Base-by-base conservation (phyloP, 169 alveolate genomes). In the Cytauxzoon felis region DNA sequence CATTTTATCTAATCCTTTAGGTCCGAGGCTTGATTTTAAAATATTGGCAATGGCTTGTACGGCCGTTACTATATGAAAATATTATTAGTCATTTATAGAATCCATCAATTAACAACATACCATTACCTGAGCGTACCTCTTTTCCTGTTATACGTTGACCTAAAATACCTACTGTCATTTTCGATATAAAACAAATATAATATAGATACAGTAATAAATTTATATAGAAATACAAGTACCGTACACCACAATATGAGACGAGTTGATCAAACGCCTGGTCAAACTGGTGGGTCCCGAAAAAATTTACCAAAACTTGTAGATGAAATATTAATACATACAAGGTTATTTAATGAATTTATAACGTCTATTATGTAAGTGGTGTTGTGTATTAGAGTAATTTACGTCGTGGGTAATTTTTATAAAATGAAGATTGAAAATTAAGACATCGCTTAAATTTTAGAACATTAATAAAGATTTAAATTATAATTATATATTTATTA, bases 1-100 rank as follows among this genome's bases (percentile, higher is more conserved):
- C 99, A 98, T 98, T 87, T 98, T 98, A 78, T 97, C 99, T 38
- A 97, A 87, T 21, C 99, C 99, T 59, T 96, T 96, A 7, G 99
- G 99, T 24, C 99, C 99, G 65, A 98, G 89, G 16, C 98, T 93
- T 24, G 99, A 90, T 80, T 94, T 95, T 58, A 98, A 91, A 32
- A 98, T 93, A 80, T 98, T 97, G 24, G 99, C 97, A 42, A 97
- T 78, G 26, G 99, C 96, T 88, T 83, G 93, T 40, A 94, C 98
- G 21, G 99, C 99, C 81, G 94, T 92, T 59, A 94, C 98, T 88
- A 70, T 40, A 9, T 29, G 45, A 58, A 52, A 23, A 52, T 30
- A 43, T 21, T 5, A 30, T 13, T 5, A 24, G 24, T 24, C 7
- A 52, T 3, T 52, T 24, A 24, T 27, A 11, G 24, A 8, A 48